Evolutionary conservation across 2,329 filamentous ascomycete genomes (phyloP).

Genomic region (Verticillium tricorpus): DNA sequence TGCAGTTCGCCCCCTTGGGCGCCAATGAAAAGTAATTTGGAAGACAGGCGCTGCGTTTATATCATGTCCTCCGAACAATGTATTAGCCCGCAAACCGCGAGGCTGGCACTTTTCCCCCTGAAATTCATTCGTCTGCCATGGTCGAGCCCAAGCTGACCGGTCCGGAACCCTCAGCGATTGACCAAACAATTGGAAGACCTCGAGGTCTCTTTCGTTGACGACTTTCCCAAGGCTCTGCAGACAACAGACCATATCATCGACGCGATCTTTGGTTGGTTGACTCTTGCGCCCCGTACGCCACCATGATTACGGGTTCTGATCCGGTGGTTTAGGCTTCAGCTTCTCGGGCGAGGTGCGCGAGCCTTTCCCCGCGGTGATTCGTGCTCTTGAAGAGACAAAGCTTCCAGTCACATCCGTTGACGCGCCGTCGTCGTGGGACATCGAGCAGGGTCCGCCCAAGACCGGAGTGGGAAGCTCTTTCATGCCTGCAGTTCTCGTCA

Average conservation of each 20-base stretch:
- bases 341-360: slow-evolving; percentile 91
- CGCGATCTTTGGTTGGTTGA: slow-evolving; percentile 76
- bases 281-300: neutral
- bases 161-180: slow-evolving; percentile 54
- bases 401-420: slow-evolving; percentile 85
- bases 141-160: neutral
- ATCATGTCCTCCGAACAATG: neutral
- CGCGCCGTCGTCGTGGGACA: slow-evolving; percentile 91
- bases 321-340: slow-evolving; percentile 63
- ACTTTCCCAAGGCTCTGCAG: slow-evolving; percentile 65
- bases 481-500: slow-evolving; percentile 75
- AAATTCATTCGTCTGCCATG: neutral
- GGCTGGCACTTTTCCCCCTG: neutral
- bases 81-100: neutral
- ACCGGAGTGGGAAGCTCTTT: slow-evolving; percentile 76
- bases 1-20: too few relatives aligned
- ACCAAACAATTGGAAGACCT: slow-evolving; percentile 81
- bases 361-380: slow-evolving; percentile 80
- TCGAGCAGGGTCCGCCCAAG: slow-evolving; percentile 76
- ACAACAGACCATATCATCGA: slow-evolving; percentile 80
- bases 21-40: neutral
- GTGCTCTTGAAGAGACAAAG: slow-evolving; percentile 65
- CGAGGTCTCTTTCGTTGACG: slow-evolving; percentile 74
- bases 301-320: slow-evolving; percentile 1
- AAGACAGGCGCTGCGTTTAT: slow-evolving; percentile 1